A percentile compares a stretch with the other conserved stretches of the same genome.
These are phyloP conservation scores for Suillus subluteus DNA, from an alignment of 768 basidiomycete genomes.

Conservation along the genomic window DNA sequence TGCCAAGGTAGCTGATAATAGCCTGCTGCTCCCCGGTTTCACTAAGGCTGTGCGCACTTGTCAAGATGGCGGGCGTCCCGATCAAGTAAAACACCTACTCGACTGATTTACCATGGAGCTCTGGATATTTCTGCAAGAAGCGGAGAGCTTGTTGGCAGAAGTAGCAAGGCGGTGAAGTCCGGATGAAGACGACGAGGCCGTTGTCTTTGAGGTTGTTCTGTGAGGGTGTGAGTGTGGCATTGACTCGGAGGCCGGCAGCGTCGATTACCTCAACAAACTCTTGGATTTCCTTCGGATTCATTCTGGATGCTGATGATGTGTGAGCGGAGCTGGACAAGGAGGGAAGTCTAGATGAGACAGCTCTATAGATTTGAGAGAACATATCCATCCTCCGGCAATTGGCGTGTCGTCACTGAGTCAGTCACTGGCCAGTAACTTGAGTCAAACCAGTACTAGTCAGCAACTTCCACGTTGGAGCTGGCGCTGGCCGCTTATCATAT, in stretches of 20 bases:
- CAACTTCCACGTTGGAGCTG: no score
- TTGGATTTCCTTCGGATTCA: constrained; percentile 1
- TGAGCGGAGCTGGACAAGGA: constrained; percentile 1
- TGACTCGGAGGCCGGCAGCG: background rate
- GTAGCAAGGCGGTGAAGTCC: constrained; percentile 2
- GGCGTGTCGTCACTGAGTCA: background rate
- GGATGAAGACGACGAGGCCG: constrained; percentile 6
- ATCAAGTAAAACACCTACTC: background rate
- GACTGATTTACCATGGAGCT: constrained; percentile 6
- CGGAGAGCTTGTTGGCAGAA: constrained; percentile 6
- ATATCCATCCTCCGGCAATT: constrained; percentile 5
- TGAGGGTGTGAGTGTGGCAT: no score
- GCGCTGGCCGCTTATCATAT: background rate
- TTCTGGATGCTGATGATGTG: background rate
- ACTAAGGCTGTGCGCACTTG: constrained; percentile 1
- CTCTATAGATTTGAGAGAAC: constrained; percentile 13
- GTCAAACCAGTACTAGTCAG: no score
- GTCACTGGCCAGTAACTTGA: no score
- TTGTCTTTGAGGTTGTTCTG: constrained; percentile 7
- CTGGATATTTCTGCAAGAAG: background rate
- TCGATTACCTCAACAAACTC: constrained; percentile 4
- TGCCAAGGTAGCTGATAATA: constrained; percentile 6
- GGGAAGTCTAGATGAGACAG: constrained; percentile 13
- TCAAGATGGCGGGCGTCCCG: background rate
- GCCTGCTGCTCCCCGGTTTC: constrained; percentile 4